Evolutionary conservation across 805 yeast species (phyloP).

Genomic region (Grigorovia humatica): DNA sequence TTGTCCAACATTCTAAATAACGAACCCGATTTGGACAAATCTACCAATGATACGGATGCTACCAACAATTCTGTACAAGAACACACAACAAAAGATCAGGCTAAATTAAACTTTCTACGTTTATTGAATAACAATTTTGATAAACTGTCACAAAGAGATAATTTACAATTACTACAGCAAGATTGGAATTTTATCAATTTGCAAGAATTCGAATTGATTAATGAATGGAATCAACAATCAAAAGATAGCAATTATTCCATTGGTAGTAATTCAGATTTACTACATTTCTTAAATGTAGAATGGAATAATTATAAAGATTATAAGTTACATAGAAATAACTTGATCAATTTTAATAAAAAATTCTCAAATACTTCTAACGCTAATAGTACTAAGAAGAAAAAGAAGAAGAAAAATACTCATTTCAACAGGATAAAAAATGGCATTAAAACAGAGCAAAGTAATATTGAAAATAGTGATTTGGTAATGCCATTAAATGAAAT

Average conservation of each 20-base stretch:
- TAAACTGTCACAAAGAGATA: conserved; percentile 16
- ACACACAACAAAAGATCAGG: not conserved
- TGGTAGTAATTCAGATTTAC: not conserved
- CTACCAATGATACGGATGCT: not conserved
- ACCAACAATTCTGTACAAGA: not conserved
- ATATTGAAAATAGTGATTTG: no score
- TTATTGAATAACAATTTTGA: conserved; percentile 14
- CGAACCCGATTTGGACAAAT: conserved; percentile 8
- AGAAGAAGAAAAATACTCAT: not conserved
- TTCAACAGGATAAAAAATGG: not conserved
- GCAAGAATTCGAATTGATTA: conserved; percentile 30
- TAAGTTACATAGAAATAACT: not conserved
- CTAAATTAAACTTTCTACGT: conserved; percentile 6
- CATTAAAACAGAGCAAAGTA: no score
- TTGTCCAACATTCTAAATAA: conserved; percentile 23
- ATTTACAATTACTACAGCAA: conserved; percentile 20
- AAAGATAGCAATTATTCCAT: conserved; percentile 14
- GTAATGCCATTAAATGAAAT: no score
- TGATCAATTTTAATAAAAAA: not conserved
- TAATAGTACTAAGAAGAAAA: not conserved
- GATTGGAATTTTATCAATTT: conserved; percentile 28
- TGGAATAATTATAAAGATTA: conserved; percentile 1
- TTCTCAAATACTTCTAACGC: not conserved
- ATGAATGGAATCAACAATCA: conserved; percentile 25
- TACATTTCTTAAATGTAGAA: not conserved